Evolutionary conservation across 352 stramenopile species (phyloP).

Genomic region (Globisporangium uncinulatum): DNA sequence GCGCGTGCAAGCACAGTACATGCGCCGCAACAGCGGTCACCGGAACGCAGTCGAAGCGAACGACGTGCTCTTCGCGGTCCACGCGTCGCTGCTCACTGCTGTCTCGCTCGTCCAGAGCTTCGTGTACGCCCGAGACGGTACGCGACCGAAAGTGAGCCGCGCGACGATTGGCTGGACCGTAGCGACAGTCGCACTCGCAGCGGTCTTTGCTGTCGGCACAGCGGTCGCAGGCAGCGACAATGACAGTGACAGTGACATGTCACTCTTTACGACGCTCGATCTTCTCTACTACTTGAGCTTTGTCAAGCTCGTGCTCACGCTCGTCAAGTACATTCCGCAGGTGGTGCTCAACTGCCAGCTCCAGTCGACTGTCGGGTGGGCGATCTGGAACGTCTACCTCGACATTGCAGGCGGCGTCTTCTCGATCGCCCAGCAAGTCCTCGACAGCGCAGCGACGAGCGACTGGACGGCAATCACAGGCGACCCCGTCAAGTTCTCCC

Average conservation of each 20-base stretch:
- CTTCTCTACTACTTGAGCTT: constrained; percentile 92
- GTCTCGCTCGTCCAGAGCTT: constrained; percentile 90
- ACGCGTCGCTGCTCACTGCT: constrained; percentile 85
- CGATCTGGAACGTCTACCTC: constrained; percentile 96
- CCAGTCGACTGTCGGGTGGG: constrained; percentile 95
- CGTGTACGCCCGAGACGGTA: constrained; percentile 79
- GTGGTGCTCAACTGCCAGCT: constrained; percentile 92
- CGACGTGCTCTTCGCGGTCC: constrained; percentile 93
- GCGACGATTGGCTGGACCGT: constrained; percentile 55
- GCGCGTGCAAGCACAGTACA: constrained; percentile 87
- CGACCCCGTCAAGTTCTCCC: constrained; percentile 94
- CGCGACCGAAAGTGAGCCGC: constrained; percentile 32
- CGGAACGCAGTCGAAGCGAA: constrained; percentile 87
- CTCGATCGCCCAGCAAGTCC: constrained; percentile 89
- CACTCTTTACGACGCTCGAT: constrained; percentile 83
- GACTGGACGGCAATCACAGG: constrained; percentile 94
- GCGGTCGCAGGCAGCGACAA: constrained; percentile 28
- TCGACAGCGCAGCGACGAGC: constrained; percentile 87
- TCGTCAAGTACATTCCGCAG: constrained; percentile 96
- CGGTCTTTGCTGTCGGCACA: constrained; percentile 45
- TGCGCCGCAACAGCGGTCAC: constrained; percentile 61
- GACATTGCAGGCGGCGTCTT: constrained; percentile 93
- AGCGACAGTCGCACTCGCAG: constrained; percentile 36
- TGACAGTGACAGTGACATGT: constrained; percentile 37
- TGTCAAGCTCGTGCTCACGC: constrained; percentile 92